Conservation (phyloP, 345 rosid genomes). For the thale cress (Arabidopsis thaliana) region DNA sequence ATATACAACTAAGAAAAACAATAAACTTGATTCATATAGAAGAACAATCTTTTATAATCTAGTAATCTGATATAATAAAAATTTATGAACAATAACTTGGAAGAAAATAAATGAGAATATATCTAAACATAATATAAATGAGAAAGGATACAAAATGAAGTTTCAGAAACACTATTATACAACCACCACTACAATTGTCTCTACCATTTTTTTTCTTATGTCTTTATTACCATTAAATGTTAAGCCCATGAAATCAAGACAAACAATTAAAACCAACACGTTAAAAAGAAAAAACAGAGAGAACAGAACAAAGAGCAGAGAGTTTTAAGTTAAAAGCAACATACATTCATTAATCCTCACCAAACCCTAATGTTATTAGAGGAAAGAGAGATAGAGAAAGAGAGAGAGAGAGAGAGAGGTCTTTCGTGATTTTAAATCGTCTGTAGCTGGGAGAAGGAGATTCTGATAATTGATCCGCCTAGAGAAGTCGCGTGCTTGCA, state of each 20-base stretch:
- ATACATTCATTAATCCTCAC: constrained; percentile 40
- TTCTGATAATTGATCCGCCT: constrained; percentile 80
- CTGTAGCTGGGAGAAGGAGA: constrained; percentile 97
- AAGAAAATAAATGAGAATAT: no score
- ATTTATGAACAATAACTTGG: no score
- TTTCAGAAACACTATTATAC: background rate
- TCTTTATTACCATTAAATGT: constrained; percentile 24
- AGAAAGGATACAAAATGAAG: background rate
- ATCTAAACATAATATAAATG: no score
- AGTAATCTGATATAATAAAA: no score
- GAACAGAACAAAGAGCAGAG: constrained; percentile 19
- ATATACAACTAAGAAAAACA: no score
- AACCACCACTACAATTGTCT: background rate
- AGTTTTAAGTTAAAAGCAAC: constrained; percentile 22
- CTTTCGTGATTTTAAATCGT: constrained; percentile 44
- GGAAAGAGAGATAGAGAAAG: background rate
- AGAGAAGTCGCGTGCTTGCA: constrained; percentile 89
- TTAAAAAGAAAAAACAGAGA: background rate
- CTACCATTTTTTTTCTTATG: background rate
- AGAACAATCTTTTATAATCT: no score
- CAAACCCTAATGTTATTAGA: constrained; percentile 44
- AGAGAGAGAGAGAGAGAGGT: background rate
- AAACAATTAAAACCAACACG: constrained; percentile 32
- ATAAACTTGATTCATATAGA: no score
- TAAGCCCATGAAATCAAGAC: constrained; percentile 19